Evolutionary conservation across 208 protist genomes (phyloP), one percentile per base, ranked within the genome.

Genomic region (Novymonas esmeraldas): DNA sequence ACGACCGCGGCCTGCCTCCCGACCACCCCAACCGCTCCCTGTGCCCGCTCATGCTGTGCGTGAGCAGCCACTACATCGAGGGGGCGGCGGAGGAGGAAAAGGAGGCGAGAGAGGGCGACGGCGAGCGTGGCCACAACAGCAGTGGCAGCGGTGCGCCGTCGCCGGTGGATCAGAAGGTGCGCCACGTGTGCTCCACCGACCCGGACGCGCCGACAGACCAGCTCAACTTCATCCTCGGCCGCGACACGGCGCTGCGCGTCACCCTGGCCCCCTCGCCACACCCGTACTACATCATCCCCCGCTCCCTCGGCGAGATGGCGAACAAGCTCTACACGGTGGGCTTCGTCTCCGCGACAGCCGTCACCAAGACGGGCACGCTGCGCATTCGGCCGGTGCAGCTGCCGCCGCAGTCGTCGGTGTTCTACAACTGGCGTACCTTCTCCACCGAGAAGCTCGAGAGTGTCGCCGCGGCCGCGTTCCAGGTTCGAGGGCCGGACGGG

Each of bases 211-310:
- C 81, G 1, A 33, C 60, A n/a, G 54, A 78, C 0, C 48, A 76
- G 20, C 81, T 78, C 44, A 86, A 46, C 29, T 91, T 80, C 56
- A 65, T 88, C 28, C 13, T 83, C 13, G 81, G 66, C 2, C 65
- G 85, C 2, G 81, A 85, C 33, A 76, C 84, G 48, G 68, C 73
- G 24, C 59, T 91, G 49, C 66, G 34, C 38, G 81, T 77, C 42
- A 78, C 39, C 0, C 81, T 91, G 50, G 33, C 76, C 42, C 73
- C 85, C 10, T 60, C 50, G 0, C 24, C 38, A 3, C 51, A 57
- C 6, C 81, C 82, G 31, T 91, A 88, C 76, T 88, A 80, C 66
- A 31, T 91, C 10, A 66, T 91, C 33, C 85, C 85, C 6, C 76
- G 77, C 52, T 62, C 66, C 28, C 73, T 76, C 44, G 61, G 55